Percentiles rank a stretch among this genome's conserved stretches.
Conservation (phyloP, 73 alveolate genomes). For the Uronychia setigera region DNA sequence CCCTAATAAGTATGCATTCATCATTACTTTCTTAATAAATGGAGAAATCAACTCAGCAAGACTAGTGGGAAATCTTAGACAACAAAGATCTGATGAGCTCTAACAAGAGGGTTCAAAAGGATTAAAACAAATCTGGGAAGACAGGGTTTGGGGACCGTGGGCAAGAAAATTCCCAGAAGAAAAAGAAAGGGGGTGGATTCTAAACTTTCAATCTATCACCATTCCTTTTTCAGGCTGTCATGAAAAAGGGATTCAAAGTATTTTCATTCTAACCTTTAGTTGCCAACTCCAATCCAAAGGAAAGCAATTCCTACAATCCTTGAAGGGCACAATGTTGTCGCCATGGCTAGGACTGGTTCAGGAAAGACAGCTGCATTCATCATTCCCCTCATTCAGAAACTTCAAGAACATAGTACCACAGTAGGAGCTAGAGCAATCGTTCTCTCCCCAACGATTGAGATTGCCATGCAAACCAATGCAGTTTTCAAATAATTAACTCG, state of each 20-base stretch:
- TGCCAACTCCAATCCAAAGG: slow-evolving; percentile 98
- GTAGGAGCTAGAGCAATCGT: slow-evolving; percentile 95
- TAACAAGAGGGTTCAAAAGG: too few relatives aligned
- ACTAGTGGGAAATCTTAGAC: too few relatives aligned
- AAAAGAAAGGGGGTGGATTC: slow-evolving; percentile 76
- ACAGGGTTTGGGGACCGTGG: too few relatives aligned
- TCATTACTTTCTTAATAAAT: too few relatives aligned
- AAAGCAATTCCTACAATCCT: slow-evolving; percentile 94
- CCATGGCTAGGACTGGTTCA: slow-evolving; percentile 98
- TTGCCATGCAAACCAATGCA: slow-evolving; percentile 92
- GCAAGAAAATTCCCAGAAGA: too few relatives aligned
- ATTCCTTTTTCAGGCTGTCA: slow-evolving; percentile 80
- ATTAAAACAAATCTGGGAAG: too few relatives aligned
- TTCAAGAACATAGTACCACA: slow-evolving; percentile 87
- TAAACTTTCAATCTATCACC: slow-evolving; percentile 70
- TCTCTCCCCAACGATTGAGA: slow-evolving; percentile 96
- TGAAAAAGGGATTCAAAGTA: slow-evolving; percentile 70
- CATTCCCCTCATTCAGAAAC: slow-evolving; percentile 90
- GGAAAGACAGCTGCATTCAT: slow-evolving; percentile 99
- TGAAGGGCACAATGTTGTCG: slow-evolving; percentile 94
- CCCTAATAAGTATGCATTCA: too few relatives aligned
- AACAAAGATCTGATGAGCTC: too few relatives aligned
- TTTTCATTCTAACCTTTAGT: slow-evolving; percentile 43
- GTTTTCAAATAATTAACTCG: slow-evolving; percentile 83
- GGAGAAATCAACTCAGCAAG: too few relatives aligned